phyloP scores from a whole-genome alignment of 2,329 filamentous ascomycete genomes.

The Cordyceps tenuipes region DNA sequence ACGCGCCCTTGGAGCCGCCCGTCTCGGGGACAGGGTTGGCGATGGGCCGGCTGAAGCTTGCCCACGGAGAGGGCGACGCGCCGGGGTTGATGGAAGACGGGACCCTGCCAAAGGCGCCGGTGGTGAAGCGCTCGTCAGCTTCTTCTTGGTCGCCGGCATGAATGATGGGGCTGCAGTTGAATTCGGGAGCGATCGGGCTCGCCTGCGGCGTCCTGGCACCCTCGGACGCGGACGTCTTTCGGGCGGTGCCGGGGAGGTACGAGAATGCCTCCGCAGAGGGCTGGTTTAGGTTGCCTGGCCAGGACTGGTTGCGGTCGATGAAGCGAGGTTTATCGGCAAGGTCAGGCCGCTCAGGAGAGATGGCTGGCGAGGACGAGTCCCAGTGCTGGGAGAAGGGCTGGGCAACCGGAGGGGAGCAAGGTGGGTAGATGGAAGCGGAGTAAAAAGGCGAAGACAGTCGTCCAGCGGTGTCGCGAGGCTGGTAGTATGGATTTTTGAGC shows the following conservation, averaged over 20 bases:
- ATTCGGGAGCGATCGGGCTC: neutral
- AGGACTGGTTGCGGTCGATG: conserved; percentile 2
- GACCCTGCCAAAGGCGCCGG: neutral
- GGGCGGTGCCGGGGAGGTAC: neutral
- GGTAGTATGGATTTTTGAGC: conserved; percentile 27
- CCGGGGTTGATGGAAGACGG: neutral
- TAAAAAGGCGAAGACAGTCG: neutral
- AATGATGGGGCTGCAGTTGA: too few species aligned
- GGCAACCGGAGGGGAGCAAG: neutral
- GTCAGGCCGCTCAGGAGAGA: neutral
- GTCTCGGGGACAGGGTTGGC: neutral
- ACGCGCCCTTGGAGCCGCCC: neutral
- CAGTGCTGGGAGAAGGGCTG: neutral
- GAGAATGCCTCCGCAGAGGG: neutral
- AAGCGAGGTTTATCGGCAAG: neutral
- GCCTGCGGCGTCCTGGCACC: neutral
- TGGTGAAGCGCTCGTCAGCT: neutral
- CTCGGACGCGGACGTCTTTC: neutral
- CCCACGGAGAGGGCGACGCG: neutral
- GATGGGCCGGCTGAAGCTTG: neutral
- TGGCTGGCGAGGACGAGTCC: neutral
- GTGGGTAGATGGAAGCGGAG: neutral
- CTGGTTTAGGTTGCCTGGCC: neutral
- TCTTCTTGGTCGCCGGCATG: too few species aligned
- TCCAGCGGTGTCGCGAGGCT: conserved; percentile 16